Evolutionary conservation across 768 basidiomycete species (phyloP).

Genomic region (Boletus rufocinnamomeus): DNA sequence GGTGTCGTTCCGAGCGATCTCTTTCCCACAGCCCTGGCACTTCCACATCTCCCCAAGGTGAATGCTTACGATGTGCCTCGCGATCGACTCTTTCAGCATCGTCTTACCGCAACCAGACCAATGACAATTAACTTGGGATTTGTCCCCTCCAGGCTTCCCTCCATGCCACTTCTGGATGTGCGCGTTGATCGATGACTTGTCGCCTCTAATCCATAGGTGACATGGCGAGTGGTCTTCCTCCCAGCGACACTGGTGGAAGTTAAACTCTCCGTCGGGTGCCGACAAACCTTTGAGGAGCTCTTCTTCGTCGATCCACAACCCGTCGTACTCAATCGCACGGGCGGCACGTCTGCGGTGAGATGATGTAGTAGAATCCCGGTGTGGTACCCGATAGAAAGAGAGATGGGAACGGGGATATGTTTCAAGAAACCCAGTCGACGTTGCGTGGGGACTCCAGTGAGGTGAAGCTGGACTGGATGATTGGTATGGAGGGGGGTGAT

Average conservation of each 20-base stretch:
- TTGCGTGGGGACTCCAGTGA: neutral
- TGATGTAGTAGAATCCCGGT: neutral
- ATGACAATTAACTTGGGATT: too few relatives aligned
- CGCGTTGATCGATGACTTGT: conserved; percentile 14
- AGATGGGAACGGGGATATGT: neutral
- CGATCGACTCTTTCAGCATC: too few relatives aligned
- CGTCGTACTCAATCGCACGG: conserved; percentile 8
- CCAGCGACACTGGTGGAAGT: conserved; percentile 17
- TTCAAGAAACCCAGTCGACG: neutral
- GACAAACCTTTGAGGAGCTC: conserved; percentile 8
- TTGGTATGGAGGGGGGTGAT: neutral
- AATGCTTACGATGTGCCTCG: too few relatives aligned
- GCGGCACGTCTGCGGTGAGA: neutral
- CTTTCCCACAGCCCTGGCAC: too few relatives aligned
- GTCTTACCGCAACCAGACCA: too few relatives aligned
- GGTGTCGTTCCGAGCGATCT: conserved; percentile 8
- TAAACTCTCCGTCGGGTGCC: conserved; percentile 3
- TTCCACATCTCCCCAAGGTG: too few relatives aligned
- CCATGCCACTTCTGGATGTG: conserved; percentile 22
- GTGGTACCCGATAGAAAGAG: neutral
- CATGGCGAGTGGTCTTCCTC: conserved; percentile 8
- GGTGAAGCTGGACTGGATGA: neutral
- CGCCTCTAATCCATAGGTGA: conserved; percentile 9
- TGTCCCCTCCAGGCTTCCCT: too few relatives aligned
- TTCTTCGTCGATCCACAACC: conserved; percentile 15